Evolutionary conservation across 164 flowering plant genomes (phyloP).

Genomic region (Akebia trifoliata): DNA sequence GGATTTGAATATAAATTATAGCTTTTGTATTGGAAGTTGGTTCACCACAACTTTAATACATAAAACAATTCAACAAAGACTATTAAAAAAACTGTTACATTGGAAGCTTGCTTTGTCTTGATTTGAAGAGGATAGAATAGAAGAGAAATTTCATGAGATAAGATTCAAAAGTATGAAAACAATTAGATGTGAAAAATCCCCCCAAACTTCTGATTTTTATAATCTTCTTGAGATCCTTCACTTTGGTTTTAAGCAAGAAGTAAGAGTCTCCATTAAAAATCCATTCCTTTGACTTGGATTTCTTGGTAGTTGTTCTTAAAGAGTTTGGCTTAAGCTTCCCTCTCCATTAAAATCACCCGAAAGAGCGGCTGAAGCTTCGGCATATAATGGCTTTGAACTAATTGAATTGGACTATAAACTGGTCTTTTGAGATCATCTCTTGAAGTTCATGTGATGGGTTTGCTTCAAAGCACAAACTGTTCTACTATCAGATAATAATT

Average conservation of each 20-base stretch:
- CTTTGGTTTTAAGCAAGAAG: constrained; percentile 31
- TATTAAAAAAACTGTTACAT: constrained; percentile 13
- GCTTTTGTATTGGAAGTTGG: constrained; percentile 44
- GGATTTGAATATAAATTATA: constrained; percentile 30
- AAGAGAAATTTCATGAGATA: constrained; percentile 16
- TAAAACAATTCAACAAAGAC: constrained; percentile 21
- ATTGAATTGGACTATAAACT: constrained; percentile 19
- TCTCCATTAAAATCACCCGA: constrained; percentile 47
- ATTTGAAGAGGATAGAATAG: constrained; percentile 17
- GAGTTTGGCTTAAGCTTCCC: constrained; percentile 17
- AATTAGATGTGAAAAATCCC: constrained; percentile 38
- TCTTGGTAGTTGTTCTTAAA: constrained; percentile 38
- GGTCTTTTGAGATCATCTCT: constrained; percentile 7
- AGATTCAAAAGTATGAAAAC: constrained; percentile 19
- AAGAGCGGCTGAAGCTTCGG: constrained; percentile 79
- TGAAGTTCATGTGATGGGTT: constrained; percentile 8
- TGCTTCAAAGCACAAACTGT: constrained; percentile 6
- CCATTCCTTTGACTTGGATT: constrained; percentile 38
- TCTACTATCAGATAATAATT: constrained; percentile 1
- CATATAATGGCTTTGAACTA: constrained; percentile 59
- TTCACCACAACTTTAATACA: constrained; percentile 17
- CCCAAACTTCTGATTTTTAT: constrained; percentile 39
- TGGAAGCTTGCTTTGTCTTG: constrained; percentile 47
- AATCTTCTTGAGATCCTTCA: constrained; percentile 57
- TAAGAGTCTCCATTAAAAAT: constrained; percentile 27